Evolutionary conservation across 2,329 filamentous ascomycete species (phyloP).

Genomic region (Penicillium sp.): DNA sequence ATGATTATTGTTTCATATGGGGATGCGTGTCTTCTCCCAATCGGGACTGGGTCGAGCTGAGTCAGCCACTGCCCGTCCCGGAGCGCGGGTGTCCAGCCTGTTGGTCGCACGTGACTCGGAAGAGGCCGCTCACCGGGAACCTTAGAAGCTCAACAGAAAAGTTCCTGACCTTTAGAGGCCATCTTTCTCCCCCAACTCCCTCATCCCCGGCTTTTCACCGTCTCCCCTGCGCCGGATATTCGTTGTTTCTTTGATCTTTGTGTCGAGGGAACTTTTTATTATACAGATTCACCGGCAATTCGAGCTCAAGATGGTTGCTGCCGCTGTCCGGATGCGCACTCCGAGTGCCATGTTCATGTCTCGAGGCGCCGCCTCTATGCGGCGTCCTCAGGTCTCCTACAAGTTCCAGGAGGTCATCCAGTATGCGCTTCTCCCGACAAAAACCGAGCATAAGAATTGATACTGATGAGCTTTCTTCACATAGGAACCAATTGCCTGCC

Average conservation of each 20-base stretch:
- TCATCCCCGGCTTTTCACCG: slow-evolving; percentile 30
- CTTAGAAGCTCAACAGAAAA: slow-evolving; percentile 47
- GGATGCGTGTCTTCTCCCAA: slow-evolving; percentile 39
- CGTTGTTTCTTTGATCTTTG: slow-evolving; percentile 24
- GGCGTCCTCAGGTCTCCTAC: slow-evolving; percentile 50
- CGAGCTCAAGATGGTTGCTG: slow-evolving; percentile 58
- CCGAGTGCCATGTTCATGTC: slow-evolving; percentile 49
- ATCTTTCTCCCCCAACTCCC: slow-evolving; percentile 37
- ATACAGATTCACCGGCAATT: slow-evolving; percentile 33
- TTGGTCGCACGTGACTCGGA: slow-evolving; percentile 32
- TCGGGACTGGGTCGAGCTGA: slow-evolving; percentile 25
- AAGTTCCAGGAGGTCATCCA: slow-evolving; percentile 48
- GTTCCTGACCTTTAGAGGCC: slow-evolving; percentile 36
- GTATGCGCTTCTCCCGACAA: slow-evolving; percentile 35
- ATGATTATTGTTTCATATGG: slow-evolving; percentile 12
- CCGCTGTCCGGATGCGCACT: slow-evolving; percentile 51
- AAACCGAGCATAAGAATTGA: slow-evolving; percentile 1
- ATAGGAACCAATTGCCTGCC: slow-evolving; percentile 53
- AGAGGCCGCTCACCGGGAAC: slow-evolving; percentile 44
- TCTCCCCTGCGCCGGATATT: slow-evolving; percentile 25
- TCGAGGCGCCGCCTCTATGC: slow-evolving; percentile 48
- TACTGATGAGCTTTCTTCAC: slow-evolving; percentile 27
- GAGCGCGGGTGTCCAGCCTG: slow-evolving; percentile 11
- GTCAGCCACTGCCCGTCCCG: slow-evolving; percentile 10
- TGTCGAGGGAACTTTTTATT: slow-evolving; percentile 29